Base-by-base conservation (phyloP, 176 grass and related monocot species). In the Oryza glumipatula region DNA sequence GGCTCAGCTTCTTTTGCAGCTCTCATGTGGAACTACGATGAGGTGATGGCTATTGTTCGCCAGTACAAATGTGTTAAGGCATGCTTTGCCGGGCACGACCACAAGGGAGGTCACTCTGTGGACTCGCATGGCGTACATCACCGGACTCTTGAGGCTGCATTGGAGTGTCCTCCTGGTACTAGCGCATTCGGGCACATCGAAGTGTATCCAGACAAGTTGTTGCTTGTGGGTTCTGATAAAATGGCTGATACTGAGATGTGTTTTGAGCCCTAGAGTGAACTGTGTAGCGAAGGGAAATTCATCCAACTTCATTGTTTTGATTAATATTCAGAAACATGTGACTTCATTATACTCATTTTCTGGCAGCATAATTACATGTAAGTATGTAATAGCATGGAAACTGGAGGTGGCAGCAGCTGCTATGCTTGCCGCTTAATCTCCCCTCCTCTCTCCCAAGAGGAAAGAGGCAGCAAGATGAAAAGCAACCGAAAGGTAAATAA, bases 21-120 rank as follows among this genome's bases (percentile, higher is more conserved):
- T 85, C 91, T 98, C 24, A 58, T 98, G 81, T 98, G 96, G 96
- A 95, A 98, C 66, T 95, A 94, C 33, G 87, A 98, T 15, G 96
- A 98, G 83, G 93, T 98, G 68, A 88, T 95, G 96, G 83, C 83
- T 17, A 24, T 95, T 48, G 85, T 98, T 82, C 89, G 73, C 61
- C 85, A 36, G 22, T 95, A 95, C 56, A 78, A 89, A 28, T 98
- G 96, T 65, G 93, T 98, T 48, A 98, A 87, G 80, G 91, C 66
- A 36, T 98, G 96, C 84, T 94, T 98, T 66, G 85, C 93, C 0
- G 96, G 96, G 43, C 96, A 98, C 1, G 96, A 98, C 16, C 96
- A 98, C 79, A 90, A 70, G 80, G 96, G 93, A 10, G 93, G 96
- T 9, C 83, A 94, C 49, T 88, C 76, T 5, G 36, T 95, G 5